Conservation (phyloP, 768 basidiomycete species). For the Pholiota microspora region DNA sequence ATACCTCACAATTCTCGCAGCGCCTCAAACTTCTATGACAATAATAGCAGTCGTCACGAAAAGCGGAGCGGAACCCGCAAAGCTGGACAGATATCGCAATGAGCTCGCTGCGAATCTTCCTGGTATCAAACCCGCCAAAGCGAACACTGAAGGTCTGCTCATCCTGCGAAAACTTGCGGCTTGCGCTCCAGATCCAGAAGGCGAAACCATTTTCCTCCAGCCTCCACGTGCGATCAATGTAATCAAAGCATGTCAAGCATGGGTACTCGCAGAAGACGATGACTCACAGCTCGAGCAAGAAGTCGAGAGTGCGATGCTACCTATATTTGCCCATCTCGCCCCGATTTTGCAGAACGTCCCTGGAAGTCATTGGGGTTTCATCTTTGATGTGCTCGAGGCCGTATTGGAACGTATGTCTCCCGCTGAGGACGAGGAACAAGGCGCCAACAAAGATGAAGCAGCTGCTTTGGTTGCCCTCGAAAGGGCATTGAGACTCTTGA, state of each 20-base stretch:
- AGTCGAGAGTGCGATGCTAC: constrained; percentile 74
- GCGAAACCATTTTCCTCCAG: constrained; percentile 81
- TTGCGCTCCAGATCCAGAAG: constrained; percentile 74
- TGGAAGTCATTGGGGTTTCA: constrained; percentile 90
- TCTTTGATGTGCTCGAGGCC: constrained; percentile 86
- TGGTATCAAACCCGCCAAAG: constrained; percentile 59
- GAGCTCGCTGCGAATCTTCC: constrained; percentile 83
- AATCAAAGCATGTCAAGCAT: constrained; percentile 80
- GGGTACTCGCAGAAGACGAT: constrained; percentile 64
- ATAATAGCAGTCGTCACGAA: constrained; percentile 61
- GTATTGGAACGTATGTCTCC: constrained; percentile 60
- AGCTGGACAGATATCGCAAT: constrained; percentile 80
- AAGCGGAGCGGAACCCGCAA: constrained; percentile 64
- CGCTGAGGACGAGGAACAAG: constrained; percentile 9
- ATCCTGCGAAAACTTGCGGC: constrained; percentile 68
- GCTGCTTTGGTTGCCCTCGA: constrained; percentile 59
- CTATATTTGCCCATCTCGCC: constrained; percentile 71
- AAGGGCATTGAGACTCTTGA: constrained; percentile 66
- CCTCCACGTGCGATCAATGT: constrained; percentile 85
- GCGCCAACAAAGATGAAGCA: constrained; percentile 43
- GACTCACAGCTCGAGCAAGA: constrained; percentile 76
- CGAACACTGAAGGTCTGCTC: constrained; percentile 68
- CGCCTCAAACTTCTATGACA: constrained; percentile 65
- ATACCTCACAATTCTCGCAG: constrained; percentile 33
- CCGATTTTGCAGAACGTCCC: constrained; percentile 86